A percentile compares a stretch with the other conserved stretches of the same genome.
These are phyloP conservation scores for Colletotrichum graminicola DNA, from an alignment of 2,329 filamentous ascomycete genomes.

Conservation along the genomic window DNA sequence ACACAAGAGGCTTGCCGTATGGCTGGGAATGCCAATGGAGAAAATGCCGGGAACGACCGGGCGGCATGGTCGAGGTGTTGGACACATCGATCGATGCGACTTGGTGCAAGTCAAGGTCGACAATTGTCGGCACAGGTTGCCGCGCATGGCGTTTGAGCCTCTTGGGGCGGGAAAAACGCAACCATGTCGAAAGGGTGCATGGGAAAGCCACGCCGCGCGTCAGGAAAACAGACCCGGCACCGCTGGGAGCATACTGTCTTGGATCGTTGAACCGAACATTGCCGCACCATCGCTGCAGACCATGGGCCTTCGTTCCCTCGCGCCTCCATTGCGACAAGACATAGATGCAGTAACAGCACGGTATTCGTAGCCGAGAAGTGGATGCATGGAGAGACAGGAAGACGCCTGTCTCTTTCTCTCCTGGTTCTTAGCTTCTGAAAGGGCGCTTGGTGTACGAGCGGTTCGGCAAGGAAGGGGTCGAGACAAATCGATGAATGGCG, in stretches of 20 bases:
- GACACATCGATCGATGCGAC: constrained; percentile 15
- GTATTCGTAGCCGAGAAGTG: neutral
- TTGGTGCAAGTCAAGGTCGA: constrained; percentile 8
- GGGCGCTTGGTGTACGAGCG: neutral
- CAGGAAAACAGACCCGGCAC: neutral
- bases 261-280: neutral
- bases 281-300: neutral
- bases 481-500: neutral
- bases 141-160: constrained; percentile 17
- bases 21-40: constrained; percentile 27
- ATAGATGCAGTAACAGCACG: neutral
- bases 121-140: constrained; percentile 36
- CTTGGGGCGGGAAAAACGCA: neutral
- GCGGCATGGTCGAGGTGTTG: constrained; percentile 20
- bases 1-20: constrained; percentile 18
- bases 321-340: constrained; percentile 6
- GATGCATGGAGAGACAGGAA: neutral
- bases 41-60: constrained; percentile 29
- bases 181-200: too few relatives aligned
- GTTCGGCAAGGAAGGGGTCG: neutral
- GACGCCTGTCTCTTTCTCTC: neutral
- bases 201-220: too few relatives aligned
- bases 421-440: neutral
- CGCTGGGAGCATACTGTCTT: constrained; percentile 1
- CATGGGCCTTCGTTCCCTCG: neutral